Evolutionary conservation across 1,284 basidiomycete genomes (phyloP).

Genomic region (Dichomitus squalens): DNA sequence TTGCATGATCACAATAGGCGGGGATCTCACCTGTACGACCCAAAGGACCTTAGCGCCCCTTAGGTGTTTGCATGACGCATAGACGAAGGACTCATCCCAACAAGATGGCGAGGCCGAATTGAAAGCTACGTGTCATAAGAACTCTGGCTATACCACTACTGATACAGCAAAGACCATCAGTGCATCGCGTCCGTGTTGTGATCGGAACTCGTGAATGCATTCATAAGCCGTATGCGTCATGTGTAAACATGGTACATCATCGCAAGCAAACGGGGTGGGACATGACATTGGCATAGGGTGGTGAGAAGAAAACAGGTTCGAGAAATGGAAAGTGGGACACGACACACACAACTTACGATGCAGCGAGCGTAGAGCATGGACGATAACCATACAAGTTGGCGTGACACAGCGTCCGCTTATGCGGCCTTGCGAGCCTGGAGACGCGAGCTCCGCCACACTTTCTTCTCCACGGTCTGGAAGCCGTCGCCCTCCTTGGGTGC

Average conservation of each 20-base stretch:
- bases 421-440: slow-evolving; percentile 27
- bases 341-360: slow-evolving; percentile 2
- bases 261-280: neutral
- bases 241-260: slow-evolving; percentile 3
- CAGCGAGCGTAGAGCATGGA: slow-evolving; percentile 19
- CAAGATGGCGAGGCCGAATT: slow-evolving; percentile 5
- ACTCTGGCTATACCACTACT: slow-evolving; percentile 25
- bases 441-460: slow-evolving; percentile 47
- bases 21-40: too few species aligned
- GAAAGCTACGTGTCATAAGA: slow-evolving; percentile 22
- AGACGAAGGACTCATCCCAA: neutral
- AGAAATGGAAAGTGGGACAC: neutral
- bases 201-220: slow-evolving; percentile 14
- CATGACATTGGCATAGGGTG: neutral
- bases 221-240: slow-evolving; percentile 9
- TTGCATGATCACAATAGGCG: too few species aligned
- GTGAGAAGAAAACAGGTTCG: neutral
- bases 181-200: slow-evolving; percentile 22
- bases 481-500: slow-evolving; percentile 63
- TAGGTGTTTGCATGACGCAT: neutral
- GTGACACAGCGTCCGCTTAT: slow-evolving; percentile 5
- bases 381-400: slow-evolving; percentile 24
- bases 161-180: slow-evolving; percentile 25
- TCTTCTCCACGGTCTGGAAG: slow-evolving; percentile 62
- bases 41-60: too few species aligned